Evolutionary conservation across 1,284 basidiomycete species (phyloP).

Genomic region (Cryptococcus jaspeensis): DNA sequence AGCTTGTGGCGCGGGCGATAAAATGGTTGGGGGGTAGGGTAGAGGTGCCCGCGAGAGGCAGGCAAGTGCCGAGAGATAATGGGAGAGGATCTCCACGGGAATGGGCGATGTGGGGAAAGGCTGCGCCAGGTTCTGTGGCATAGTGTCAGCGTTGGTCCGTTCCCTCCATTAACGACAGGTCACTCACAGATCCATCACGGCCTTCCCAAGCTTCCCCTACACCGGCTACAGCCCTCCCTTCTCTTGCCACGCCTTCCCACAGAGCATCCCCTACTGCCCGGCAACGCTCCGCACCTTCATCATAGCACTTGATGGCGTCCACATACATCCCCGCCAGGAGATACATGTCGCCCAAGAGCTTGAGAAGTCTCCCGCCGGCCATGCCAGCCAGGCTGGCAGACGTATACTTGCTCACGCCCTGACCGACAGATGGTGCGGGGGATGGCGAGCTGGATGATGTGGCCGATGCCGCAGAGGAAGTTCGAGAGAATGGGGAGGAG

Average conservation of each 20-base stretch:
- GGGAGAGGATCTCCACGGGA: slow-evolving; percentile 43
- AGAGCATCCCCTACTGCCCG: slow-evolving; percentile 69
- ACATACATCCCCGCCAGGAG: slow-evolving; percentile 74
- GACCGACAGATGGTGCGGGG: background rate
- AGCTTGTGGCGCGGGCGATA: slow-evolving; percentile 35
- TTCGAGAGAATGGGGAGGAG: slow-evolving; percentile 35
- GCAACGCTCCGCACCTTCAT: slow-evolving; percentile 72
- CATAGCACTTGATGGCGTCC: slow-evolving; percentile 80
- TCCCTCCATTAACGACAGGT: background rate
- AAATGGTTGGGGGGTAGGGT: slow-evolving; percentile 41
- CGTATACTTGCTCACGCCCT: slow-evolving; percentile 28
- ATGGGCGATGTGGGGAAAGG: slow-evolving; percentile 42
- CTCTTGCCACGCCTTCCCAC: slow-evolving; percentile 83
- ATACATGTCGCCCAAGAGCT: slow-evolving; percentile 84
- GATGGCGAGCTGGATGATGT: slow-evolving; percentile 10
- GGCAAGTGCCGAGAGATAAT: slow-evolving; percentile 39
- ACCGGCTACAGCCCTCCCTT: slow-evolving; percentile 73
- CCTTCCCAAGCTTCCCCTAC: slow-evolving; percentile 80
- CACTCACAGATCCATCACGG: slow-evolving; percentile 62
- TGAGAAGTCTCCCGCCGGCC: slow-evolving; percentile 62
- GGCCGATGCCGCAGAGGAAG: slow-evolving; percentile 27
- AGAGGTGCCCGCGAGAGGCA: slow-evolving; percentile 38
- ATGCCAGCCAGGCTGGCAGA: slow-evolving; percentile 37
- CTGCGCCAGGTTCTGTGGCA: slow-evolving; percentile 29
- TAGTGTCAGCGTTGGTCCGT: background rate